Evolutionary conservation across 805 yeast species (phyloP).

Genomic region (Kodamaea hsintzibuensis): DNA sequence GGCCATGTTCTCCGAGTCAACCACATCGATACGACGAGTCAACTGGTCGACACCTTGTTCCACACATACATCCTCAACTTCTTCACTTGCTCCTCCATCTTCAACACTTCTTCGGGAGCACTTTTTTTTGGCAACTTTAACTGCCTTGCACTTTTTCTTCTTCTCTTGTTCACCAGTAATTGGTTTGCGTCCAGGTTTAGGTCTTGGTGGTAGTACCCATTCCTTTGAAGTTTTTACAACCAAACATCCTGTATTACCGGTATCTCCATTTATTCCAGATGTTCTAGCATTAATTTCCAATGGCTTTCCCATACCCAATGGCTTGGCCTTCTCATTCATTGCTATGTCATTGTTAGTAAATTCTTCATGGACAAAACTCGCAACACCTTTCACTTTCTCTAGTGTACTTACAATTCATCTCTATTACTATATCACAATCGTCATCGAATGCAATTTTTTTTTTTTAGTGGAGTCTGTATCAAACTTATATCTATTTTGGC

Average conservation of each 20-base stretch:
- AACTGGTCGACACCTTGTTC: constrained; percentile 2
- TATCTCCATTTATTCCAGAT: not conserved
- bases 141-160: constrained; percentile 3
- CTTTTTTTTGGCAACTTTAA: constrained; percentile 7
- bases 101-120: not conserved
- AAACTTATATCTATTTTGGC: no score
- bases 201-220: constrained; percentile 86
- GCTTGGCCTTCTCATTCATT: not conserved
- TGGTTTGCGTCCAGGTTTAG: constrained; percentile 69
- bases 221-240: constrained; percentile 62
- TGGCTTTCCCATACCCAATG: not conserved
- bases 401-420: constrained; percentile 11
- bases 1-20: constrained; percentile 35
- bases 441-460: not conserved
- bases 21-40: constrained; percentile 15
- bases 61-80: not conserved
- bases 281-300: not conserved
- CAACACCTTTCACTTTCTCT: constrained; percentile 1
- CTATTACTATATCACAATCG: constrained; percentile 11
- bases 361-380: no score
- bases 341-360: not conserved
- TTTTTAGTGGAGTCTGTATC: not conserved
- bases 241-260: not conserved
- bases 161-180: constrained; percentile 10
- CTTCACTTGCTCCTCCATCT: not conserved